Percentiles rank a stretch among this genome's conserved stretches.
Evolutionary conservation across 1,284 basidiomycete genomes (phyloP).

Genomic region (Irpex lacteus): DNA sequence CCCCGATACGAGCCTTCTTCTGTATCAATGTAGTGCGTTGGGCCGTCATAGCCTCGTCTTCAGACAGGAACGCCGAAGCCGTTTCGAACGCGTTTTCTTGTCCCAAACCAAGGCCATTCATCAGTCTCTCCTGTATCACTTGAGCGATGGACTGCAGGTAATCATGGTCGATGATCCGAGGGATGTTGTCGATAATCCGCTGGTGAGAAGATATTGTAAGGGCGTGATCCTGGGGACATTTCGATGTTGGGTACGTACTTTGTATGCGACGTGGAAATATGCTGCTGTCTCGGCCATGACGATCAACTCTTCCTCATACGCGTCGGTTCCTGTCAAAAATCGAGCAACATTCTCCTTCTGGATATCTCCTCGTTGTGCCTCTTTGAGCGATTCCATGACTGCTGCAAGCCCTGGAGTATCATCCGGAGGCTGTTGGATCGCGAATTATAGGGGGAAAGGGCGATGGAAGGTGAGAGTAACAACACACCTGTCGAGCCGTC

Average conservation of each 20-base stretch:
- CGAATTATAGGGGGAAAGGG: too few species aligned
- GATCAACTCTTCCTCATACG: conserved; percentile 14
- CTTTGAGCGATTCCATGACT: neutral
- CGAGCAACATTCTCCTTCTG: neutral
- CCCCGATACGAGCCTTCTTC: conserved; percentile 15
- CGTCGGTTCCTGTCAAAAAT: neutral
- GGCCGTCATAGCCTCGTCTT: conserved; percentile 11
- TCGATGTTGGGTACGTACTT: conserved; percentile 5
- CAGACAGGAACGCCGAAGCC: conserved; percentile 15
- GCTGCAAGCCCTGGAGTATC: neutral
- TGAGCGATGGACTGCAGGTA: conserved; percentile 4
- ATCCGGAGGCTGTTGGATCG: neutral
- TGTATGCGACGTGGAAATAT: conserved; percentile 18
- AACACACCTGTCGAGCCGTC: conserved; percentile 8
- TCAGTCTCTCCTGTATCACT: conserved; percentile 12
- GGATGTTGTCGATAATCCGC: conserved; percentile 18
- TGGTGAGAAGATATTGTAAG: neutral
- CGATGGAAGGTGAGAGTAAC: neutral
- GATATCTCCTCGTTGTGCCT: neutral
- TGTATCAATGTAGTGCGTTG: conserved; percentile 1
- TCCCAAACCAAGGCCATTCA: conserved; percentile 10
- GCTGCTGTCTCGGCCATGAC: conserved; percentile 18
- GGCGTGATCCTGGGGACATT: neutral
- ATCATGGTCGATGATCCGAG: conserved; percentile 9
- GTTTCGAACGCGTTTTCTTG: conserved; percentile 9